Base-by-base conservation (phyloP, 2,329 filamentous ascomycete species). In the Paracorniculantispora psalliotae region DNA sequence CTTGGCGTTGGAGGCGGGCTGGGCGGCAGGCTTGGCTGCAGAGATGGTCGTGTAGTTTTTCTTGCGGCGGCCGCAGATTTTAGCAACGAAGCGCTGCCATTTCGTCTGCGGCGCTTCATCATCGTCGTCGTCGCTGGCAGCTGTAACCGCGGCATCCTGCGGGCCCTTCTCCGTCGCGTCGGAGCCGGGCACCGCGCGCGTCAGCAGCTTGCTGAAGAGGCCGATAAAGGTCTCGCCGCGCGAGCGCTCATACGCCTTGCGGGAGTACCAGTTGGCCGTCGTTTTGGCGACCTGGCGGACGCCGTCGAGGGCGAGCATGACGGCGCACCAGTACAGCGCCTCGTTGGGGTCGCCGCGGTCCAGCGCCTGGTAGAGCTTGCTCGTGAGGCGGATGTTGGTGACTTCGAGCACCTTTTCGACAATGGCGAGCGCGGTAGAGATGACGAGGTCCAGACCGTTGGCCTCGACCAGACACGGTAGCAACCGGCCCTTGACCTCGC, bases 241-340 rank as follows among this genome's bases (percentile, higher is more conserved):
- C 5, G 88, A 91, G 60, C 92, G 79, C 71, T 96, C 92, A 65
- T 96, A 96, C 28, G 84, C 84, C 61, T 92, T 85, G 63, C 92
- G 83, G n/a, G 86, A 85, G 67, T 89, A 96, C 92, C 92, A 96
- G 0, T 91, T 75, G 25, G 68, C 68, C 0, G 70, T 69, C 0
- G 71, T 75, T 54, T 73, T 73, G 37, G 66, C 65, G 1, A 74
- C 23, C n/a, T 75, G 72, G 3, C 71, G 71, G 2, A 69, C 19
- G 1, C 60, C 57, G 30, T 75, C 73, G 19, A 75, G 61, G 46
- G 52, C 50, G 3, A 75, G 66, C 62, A 75, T 75, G n/a, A 73
- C 63, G 1, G 71, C 15, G 9, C 70, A 72, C 73, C 73, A 75
- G n/a, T 73, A 67, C 1, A 64, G 61, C 57, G 73, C 73, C 50